Conservation (phyloP, 2,329 filamentous ascomycete genomes). For the Mariannaea sp. region DNA sequence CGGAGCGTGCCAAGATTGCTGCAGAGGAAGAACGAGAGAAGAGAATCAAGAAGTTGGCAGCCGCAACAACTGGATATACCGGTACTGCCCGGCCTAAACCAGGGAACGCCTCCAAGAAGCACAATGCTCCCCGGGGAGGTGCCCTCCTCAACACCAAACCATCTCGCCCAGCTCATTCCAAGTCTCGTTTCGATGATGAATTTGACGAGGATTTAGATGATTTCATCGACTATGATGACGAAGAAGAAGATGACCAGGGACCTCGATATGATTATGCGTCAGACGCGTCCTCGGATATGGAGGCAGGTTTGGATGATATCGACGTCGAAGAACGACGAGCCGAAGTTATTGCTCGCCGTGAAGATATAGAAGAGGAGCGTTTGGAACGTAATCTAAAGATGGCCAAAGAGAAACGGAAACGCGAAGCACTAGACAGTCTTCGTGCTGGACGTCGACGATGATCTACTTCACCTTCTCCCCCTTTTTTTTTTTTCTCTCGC, state of each 20-base stretch:
- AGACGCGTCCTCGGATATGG: slow-evolving; percentile 76
- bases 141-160: slow-evolving; percentile 45
- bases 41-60: slow-evolving; percentile 65
- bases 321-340: slow-evolving; percentile 72
- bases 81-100: slow-evolving; percentile 67
- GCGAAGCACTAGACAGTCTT: slow-evolving; percentile 46
- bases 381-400: slow-evolving; percentile 65
- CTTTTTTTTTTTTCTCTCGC: neutral
- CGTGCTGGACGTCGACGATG: slow-evolving; percentile 40
- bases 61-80: slow-evolving; percentile 67
- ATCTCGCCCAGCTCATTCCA: slow-evolving; percentile 37
- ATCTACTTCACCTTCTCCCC: slow-evolving; percentile 1
- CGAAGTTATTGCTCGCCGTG: slow-evolving; percentile 64
- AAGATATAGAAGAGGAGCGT: slow-evolving; percentile 68
- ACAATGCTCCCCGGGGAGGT: slow-evolving; percentile 46
- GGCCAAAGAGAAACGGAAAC: slow-evolving; percentile 64
- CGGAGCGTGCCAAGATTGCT: slow-evolving; percentile 28
- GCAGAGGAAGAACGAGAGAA: slow-evolving; percentile 51
- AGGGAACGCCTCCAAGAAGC: slow-evolving; percentile 40
- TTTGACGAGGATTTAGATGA: slow-evolving; percentile 68
- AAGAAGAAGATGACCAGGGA: slow-evolving; percentile 54
- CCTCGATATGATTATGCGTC: slow-evolving; percentile 61
- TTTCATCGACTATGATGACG: slow-evolving; percentile 66
- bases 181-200: slow-evolving; percentile 58
- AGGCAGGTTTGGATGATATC: slow-evolving; percentile 74